These are phyloP conservation scores for Metschnikowia henanensis DNA, from an alignment of 805 yeast genomes.

Conservation along the genomic window DNA sequence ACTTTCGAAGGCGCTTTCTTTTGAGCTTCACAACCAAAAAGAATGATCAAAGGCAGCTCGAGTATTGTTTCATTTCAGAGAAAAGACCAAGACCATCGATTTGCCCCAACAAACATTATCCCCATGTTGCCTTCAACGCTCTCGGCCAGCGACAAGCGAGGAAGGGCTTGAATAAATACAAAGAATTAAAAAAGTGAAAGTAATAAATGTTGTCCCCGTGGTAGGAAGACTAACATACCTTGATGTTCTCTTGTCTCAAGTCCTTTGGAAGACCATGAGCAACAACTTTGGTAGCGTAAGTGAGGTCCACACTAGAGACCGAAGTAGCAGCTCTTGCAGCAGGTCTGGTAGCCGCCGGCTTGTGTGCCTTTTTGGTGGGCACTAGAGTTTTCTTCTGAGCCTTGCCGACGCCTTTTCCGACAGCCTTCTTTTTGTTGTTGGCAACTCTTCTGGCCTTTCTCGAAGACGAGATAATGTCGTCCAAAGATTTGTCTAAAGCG, in stretches of 20 bases:
- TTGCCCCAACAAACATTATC: not conserved
- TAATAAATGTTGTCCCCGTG: constrained; percentile 7
- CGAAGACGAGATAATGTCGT: constrained; percentile 81
- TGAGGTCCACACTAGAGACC: constrained; percentile 39
- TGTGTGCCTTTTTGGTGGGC: constrained; percentile 29
- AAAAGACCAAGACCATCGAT: no score
- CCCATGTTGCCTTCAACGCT: not conserved
- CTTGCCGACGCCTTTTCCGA: constrained; percentile 36
- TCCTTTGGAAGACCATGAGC: constrained; percentile 84
- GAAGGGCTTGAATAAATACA: not conserved
- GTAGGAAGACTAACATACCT: constrained; percentile 59
- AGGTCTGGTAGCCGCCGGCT: constrained; percentile 33
- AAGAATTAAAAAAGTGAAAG: constrained; percentile 2
- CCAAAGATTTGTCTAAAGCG: constrained; percentile 88
- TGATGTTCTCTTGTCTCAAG: constrained; percentile 78
- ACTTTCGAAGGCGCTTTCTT: no score
- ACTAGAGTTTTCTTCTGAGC: constrained; percentile 27
- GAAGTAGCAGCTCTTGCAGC: constrained; percentile 11
- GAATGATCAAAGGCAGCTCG: no score
- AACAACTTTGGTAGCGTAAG: constrained; percentile 76
- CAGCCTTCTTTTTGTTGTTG: constrained; percentile 31
- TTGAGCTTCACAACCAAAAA: no score
- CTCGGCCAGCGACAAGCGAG: constrained; percentile 3
- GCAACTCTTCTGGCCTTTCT: constrained; percentile 38
- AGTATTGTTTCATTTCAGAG: no score